phyloP scores from a whole-genome alignment of 2,329 filamentous ascomycete genomes.

The Cladosporium sp. region DNA sequence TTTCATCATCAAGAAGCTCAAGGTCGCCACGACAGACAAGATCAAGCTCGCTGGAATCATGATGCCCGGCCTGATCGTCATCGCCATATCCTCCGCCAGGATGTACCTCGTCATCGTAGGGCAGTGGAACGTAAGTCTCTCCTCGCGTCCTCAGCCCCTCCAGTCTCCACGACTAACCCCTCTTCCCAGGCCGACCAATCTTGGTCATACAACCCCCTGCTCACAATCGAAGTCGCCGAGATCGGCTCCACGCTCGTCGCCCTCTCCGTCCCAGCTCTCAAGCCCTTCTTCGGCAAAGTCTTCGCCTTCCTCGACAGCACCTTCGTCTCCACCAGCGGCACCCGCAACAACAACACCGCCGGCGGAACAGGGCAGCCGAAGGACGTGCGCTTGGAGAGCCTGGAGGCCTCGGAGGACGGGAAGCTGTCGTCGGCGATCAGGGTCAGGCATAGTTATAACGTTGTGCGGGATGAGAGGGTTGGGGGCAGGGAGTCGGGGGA shows the following conservation, averaged over 20 bases:
- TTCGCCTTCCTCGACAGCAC: conserved; percentile 13
- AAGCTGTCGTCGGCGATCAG: neutral
- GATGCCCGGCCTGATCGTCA: conserved; percentile 45
- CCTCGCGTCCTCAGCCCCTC: neutral
- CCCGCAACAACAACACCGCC: too few relatives aligned
- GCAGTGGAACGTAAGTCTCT: conserved; percentile 30
- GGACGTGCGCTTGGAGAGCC: neutral
- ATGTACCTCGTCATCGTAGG: conserved; percentile 44
- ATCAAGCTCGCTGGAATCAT: conserved; percentile 44
- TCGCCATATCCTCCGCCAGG: conserved; percentile 44
- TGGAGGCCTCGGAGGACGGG: neutral
- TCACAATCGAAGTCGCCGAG: conserved; percentile 46
- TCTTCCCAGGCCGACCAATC: conserved; percentile 36
- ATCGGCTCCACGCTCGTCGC: conserved; percentile 47
- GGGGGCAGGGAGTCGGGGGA: neutral
- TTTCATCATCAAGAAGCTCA: conserved; percentile 42
- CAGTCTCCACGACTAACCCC: neutral
- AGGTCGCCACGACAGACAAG: conserved; percentile 41
- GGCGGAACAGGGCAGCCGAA: too few relatives aligned
- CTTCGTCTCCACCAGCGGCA: neutral
- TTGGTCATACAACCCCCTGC: conserved; percentile 47
- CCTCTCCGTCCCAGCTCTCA: conserved; percentile 46
- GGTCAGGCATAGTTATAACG: neutral
- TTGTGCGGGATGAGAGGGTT: neutral
- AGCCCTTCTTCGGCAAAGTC: conserved; percentile 32